phyloP scores from a whole-genome alignment of 495 filamentous ascomycete genomes.

The Hyaloscypha bicolor region DNA sequence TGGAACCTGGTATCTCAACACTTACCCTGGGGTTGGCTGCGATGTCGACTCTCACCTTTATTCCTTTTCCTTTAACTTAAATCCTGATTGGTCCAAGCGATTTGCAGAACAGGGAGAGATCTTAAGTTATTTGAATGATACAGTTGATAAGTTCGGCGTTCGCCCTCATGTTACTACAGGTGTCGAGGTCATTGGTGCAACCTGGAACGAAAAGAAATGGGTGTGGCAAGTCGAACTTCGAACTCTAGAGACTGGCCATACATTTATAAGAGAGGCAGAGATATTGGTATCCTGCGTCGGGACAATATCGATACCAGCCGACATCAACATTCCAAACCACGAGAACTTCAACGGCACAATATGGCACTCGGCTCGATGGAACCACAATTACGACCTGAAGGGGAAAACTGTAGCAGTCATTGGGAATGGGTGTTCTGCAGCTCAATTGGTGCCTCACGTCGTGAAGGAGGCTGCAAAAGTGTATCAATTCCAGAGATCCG shows the following conservation, averaged over 20 bases:
- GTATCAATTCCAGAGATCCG: constrained; percentile 40
- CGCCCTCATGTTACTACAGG: constrained; percentile 31
- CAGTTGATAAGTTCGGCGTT: constrained; percentile 40
- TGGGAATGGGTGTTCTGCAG: constrained; percentile 61
- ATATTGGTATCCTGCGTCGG: constrained; percentile 36
- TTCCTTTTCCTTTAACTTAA: constrained; percentile 37
- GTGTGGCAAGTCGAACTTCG: constrained; percentile 35
- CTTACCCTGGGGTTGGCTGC: constrained; percentile 35
- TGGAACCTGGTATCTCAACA: constrained; percentile 38
- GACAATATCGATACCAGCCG: constrained; percentile 26
- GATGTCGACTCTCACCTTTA: constrained; percentile 36
- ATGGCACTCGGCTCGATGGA: constrained; percentile 63
- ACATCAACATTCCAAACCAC: constrained; percentile 51
- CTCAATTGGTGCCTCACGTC: constrained; percentile 46
- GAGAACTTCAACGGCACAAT: constrained; percentile 57
- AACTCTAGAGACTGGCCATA: constrained; percentile 30
- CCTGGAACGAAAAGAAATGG: constrained; percentile 31
- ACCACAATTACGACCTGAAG: constrained; percentile 44
- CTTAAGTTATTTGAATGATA: constrained; percentile 38
- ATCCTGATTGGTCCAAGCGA: constrained; percentile 37
- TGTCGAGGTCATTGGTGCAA: constrained; percentile 31
- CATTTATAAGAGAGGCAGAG: constrained; percentile 25
- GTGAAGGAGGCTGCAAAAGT: constrained; percentile 31
- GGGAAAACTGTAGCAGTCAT: constrained; percentile 60
- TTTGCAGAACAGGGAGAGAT: constrained; percentile 35